Evolutionary conservation across 2,329 filamentous ascomycete species (phyloP).

Genomic region (Coniochaeta prunicola): DNA sequence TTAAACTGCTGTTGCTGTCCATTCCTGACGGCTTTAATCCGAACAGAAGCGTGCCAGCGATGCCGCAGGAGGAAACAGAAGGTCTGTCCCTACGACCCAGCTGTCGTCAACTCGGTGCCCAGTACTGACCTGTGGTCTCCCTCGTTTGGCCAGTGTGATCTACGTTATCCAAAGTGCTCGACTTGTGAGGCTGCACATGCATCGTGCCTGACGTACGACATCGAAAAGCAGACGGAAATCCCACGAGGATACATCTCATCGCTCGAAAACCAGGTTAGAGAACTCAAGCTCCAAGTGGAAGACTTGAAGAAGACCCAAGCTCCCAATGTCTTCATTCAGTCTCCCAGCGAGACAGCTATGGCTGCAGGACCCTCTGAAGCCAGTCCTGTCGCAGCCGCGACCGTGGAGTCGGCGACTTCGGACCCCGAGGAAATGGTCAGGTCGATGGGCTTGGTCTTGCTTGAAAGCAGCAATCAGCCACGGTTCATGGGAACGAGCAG

Average conservation of each 20-base stretch:
- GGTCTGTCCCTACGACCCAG: conserved; percentile 2
- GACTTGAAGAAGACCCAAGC: conserved; percentile 6
- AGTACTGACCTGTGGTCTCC: neutral
- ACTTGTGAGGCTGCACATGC: conserved; percentile 10
- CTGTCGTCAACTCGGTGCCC: neutral
- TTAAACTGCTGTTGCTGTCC: neutral
- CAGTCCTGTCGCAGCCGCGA: conserved; percentile 6
- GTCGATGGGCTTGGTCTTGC: conserved; percentile 14
- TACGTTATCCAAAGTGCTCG: conserved; percentile 13
- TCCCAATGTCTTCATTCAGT: conserved; percentile 5
- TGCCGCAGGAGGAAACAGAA: conserved; percentile 13
- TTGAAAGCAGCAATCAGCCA: conserved; percentile 16
- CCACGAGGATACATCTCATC: conserved; percentile 12
- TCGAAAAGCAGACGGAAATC: conserved; percentile 12
- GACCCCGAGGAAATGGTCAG: conserved; percentile 13
- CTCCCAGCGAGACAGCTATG: neutral
- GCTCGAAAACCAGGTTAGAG: conserved; percentile 11
- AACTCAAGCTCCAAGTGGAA: conserved; percentile 9
- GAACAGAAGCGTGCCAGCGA: conserved; percentile 10
- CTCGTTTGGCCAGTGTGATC: conserved; percentile 8
- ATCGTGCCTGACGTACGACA: conserved; percentile 12
- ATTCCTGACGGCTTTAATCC: neutral
- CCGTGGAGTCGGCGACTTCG: conserved; percentile 7
- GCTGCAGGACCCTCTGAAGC: conserved; percentile 5
- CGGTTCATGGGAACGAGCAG: conserved; percentile 24